Base-by-base conservation (phyloP, 2,329 filamentous ascomycete species). In the Trichoderma arundinaceum region DNA sequence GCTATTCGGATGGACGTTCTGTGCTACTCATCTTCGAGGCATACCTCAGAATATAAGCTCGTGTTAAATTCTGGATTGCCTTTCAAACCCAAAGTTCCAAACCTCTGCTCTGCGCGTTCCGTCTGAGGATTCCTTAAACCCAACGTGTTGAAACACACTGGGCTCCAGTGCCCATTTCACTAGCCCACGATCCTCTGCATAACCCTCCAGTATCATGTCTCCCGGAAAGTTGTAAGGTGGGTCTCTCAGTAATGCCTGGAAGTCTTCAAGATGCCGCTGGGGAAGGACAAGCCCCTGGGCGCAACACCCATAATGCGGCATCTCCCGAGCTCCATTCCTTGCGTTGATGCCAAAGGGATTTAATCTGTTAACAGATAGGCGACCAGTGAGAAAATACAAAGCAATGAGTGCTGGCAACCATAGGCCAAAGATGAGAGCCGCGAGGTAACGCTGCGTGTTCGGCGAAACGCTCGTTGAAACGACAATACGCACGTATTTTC, bases 281-380 rank as follows among this genome's bases (percentile, higher is more conserved):
- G 77, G 75, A 43, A 77, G 77, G 3, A 78, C 72, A 1, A 78
- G 68, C 0, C 77, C 77, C 63, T 79, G 77, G 0, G 77, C 74
- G 64, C 77, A 79, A 66, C 77, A 79, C 0, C 77, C 77, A 48
- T 78, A 79, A 5, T 71, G 70, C 10, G 75, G 73, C 77, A 79
- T 79, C 68, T 76, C 73, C 7, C 74, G 72, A 0, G 77, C 73
- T 22, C 72, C 68, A 3, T 33, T 52, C 43, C 43, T 56, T n/a
- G 17, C 43, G 54, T 54, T 52, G 38, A 33, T 22, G 57, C 70
- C 2, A n/a, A 70, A 15, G 1, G 71, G 60, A 65, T 68, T 72
- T 6, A 77, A 15, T 13, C 75, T 71, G 19, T 70, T 67, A 3
- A 72, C 61, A 2, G 75, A 72, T 5, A 72, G 65, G 1, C 76